Base-by-base conservation (phyloP, 805 yeast genomes). In the Ogataea degrootiae region DNA sequence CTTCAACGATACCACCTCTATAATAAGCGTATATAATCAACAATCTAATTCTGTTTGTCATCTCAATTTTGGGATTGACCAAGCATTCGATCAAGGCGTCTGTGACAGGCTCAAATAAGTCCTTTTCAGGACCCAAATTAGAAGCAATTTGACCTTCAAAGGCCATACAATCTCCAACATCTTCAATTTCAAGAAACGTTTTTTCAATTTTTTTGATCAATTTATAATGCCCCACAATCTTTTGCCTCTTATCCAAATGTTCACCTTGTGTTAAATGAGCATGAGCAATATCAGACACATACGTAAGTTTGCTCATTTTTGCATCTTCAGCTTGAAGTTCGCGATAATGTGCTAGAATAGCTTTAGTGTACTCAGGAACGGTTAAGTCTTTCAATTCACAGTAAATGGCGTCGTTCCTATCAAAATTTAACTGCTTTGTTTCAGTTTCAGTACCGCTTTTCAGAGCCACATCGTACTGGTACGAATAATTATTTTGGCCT, bases 81-180 rank as follows among this genome's bases (percentile, higher is more conserved):
- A 92, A 69, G 21, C 82, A 61, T 4, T 68, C 72, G 29, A 91
- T 70, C 47, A 90, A 67, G 34, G 77, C 79, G 44, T 80, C 85
- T 2, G 70, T 65, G 2, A 65, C 54, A 33, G 85, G 82, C 22
- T 87, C 67, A 44, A 76, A 73, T 55, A 78, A 78, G 40, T 76
- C 75, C 54, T 77, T 77, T 26, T 75, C 75, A 3, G 92, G 90
- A 53, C 87, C 86, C 41, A 82, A 72, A 47, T 81, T 82, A 3
- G 89, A 87, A 5, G 85, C 79, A 53, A 90, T 74, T 17, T 83
- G 78, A 67, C 91, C 97, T 66, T 94, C 98, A 49, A 90, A 75
- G 53, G 87, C 94, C 1, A 96, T 88, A 17, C 87, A 72, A 50
- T 80, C 88, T 11, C 58, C 48, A 12, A 61, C 21, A 29, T 49